phyloP scores from a whole-genome alignment of 148 eudicot genomes.

The Vaccinium macrocarpon region DNA sequence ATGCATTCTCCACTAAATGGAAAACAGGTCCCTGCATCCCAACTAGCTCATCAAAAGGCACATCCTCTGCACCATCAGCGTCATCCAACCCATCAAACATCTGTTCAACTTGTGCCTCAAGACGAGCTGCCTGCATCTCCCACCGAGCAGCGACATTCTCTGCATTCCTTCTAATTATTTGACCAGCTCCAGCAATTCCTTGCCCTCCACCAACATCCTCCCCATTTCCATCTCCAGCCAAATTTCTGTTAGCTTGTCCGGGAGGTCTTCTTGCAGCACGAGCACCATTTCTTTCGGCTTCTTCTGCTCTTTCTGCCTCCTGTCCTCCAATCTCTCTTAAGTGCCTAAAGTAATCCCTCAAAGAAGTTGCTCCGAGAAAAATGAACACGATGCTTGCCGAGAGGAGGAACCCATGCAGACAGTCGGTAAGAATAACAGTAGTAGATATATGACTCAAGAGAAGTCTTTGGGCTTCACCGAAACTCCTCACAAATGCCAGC shows the following conservation, averaged over 20 bases:
- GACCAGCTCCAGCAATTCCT: slow-evolving; percentile 92
- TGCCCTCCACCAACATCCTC: slow-evolving; percentile 82
- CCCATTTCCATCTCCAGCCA: slow-evolving; percentile 66
- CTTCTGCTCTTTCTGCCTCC: slow-evolving; percentile 92
- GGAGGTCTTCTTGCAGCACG: slow-evolving; percentile 80
- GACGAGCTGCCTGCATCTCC: slow-evolving; percentile 99
- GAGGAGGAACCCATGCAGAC: slow-evolving; percentile 94
- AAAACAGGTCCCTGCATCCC: slow-evolving; percentile 99
- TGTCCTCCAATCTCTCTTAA: slow-evolving; percentile 83
- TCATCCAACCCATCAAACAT: slow-evolving; percentile 98
- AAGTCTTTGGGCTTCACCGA: slow-evolving; percentile 74
- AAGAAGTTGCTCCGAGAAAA: slow-evolving; percentile 89
- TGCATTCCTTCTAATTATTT: slow-evolving; percentile 79
- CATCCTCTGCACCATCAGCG: slow-evolving; percentile 99
- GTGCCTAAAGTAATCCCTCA: slow-evolving; percentile 93
- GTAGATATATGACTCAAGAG: slow-evolving; percentile 81
- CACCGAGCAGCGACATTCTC: slow-evolving; percentile 94
- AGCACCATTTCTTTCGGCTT: slow-evolving; percentile 85
- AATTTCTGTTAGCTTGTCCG: slow-evolving; percentile 65
- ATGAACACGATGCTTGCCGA: slow-evolving; percentile 95
- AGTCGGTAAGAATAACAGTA: slow-evolving; percentile 78
- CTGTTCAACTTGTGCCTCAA: slow-evolving; percentile 97
- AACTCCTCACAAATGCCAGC: slow-evolving; percentile 79
- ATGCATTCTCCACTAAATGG: slow-evolving; percentile 95
- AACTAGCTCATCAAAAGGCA: slow-evolving; percentile 96